Evolutionary conservation across 768 basidiomycete species (phyloP).

Genomic region (Podaxis rugospora): DNA sequence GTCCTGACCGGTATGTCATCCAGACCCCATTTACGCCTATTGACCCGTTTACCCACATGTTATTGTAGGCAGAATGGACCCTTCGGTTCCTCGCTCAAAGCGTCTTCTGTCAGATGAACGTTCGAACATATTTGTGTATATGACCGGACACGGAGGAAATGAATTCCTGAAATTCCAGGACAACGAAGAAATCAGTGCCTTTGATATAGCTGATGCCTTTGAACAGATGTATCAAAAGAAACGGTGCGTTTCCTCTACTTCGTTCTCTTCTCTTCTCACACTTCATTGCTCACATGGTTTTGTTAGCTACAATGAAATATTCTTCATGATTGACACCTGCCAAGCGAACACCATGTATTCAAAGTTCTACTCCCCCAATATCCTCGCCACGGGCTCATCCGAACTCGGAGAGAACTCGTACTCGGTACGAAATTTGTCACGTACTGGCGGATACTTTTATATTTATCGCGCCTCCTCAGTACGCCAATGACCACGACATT

Average conservation of each 20-base stretch:
- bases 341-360: slow-evolving; percentile 96
- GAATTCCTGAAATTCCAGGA: slow-evolving; percentile 99
- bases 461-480: slow-evolving; percentile 37
- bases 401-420: slow-evolving; percentile 86
- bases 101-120: slow-evolving; percentile 86
- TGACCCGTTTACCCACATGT: neutral
- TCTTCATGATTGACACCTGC: slow-evolving; percentile 99
- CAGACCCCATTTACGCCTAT: neutral
- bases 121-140: slow-evolving; percentile 94
- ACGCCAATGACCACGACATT: slow-evolving; percentile 90
- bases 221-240: slow-evolving; percentile 99
- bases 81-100: slow-evolving; percentile 86
- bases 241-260: slow-evolving; percentile 44
- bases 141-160: slow-evolving; percentile 98
- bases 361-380: slow-evolving; percentile 90
- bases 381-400: slow-evolving; percentile 88
- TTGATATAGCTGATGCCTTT: slow-evolving; percentile 96
- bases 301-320: slow-evolving; percentile 84
- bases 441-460: neutral
- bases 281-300: neutral
- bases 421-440: slow-evolving; percentile 52
- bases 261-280: neutral
- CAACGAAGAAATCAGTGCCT: slow-evolving; percentile 95
- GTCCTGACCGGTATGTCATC: slow-evolving; percentile 75
- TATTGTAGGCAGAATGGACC: slow-evolving; percentile 69